Conservation (phyloP, 768 basidiomycete species). For the Lentinula guzmanii region DNA sequence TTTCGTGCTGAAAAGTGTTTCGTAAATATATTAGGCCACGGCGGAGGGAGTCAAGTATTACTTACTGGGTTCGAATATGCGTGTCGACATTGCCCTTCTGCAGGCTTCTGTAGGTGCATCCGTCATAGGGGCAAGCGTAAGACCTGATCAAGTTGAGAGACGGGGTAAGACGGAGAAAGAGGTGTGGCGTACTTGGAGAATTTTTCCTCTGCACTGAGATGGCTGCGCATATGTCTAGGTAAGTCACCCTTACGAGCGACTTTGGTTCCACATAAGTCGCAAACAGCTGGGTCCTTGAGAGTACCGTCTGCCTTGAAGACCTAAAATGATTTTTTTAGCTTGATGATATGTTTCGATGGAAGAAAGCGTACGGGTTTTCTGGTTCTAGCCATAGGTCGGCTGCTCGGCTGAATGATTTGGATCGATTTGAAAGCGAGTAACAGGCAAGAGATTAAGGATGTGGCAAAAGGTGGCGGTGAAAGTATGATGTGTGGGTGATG, state of each 20-base stretch:
- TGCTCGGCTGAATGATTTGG: too few species aligned
- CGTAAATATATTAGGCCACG: neutral
- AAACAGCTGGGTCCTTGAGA: neutral
- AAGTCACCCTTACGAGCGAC: neutral
- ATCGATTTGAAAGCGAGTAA: too few species aligned
- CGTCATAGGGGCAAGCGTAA: neutral
- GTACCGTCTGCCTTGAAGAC: neutral
- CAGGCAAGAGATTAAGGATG: neutral
- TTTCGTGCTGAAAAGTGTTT: neutral
- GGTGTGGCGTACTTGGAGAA: neutral
- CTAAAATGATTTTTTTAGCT: neutral
- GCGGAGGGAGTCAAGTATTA: neutral
- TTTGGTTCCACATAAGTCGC: neutral
- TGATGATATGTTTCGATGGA: neutral
- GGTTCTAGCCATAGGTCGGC: neutral
- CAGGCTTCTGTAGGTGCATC: neutral
- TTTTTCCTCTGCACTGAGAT: neutral
- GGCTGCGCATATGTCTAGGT: neutral
- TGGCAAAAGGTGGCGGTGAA: neutral
- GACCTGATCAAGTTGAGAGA: neutral
- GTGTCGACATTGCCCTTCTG: neutral
- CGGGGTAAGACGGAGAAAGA: neutral
- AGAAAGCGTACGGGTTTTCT: neutral
- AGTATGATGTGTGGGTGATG: neutral
- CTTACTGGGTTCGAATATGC: neutral